phyloP scores from a whole-genome alignment of 805 yeast genomes.

The Metschnikowia gelsemii region DNA sequence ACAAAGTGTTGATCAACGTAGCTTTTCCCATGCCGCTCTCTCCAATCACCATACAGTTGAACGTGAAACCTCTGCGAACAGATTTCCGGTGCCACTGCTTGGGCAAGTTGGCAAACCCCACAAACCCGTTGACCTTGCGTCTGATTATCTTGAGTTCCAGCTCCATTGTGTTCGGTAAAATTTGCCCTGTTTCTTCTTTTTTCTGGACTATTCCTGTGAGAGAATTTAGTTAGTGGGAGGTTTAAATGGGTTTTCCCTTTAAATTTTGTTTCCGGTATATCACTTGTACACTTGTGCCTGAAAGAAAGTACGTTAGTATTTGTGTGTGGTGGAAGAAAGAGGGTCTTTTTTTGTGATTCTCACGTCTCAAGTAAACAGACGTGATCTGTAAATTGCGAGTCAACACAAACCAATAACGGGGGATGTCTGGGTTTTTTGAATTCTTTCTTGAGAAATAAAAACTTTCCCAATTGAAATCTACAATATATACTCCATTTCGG shows the following conservation, averaged over 20 bases:
- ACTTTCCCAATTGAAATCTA: too few relatives aligned
- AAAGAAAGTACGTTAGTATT: too few relatives aligned
- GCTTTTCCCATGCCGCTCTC: slow-evolving; percentile 92
- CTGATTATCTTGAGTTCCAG: slow-evolving; percentile 62
- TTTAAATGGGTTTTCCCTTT: too few relatives aligned
- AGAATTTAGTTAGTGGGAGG: too few relatives aligned
- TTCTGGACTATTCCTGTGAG: too few relatives aligned
- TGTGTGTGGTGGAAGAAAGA: too few relatives aligned
- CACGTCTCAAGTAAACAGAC: too few relatives aligned
- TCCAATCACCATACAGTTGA: slow-evolving; percentile 88
- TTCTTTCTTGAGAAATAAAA: background rate
- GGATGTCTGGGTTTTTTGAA: background rate
- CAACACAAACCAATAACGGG: background rate
- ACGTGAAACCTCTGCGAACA: slow-evolving; percentile 61
- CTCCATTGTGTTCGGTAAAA: slow-evolving; percentile 14
- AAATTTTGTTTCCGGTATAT: too few relatives aligned
- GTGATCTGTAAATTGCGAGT: background rate
- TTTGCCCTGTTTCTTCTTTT: background rate
- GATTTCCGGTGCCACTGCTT: slow-evolving; percentile 98
- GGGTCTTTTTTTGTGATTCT: too few relatives aligned
- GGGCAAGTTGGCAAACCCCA: slow-evolving; percentile 96
- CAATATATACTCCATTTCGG: too few relatives aligned
- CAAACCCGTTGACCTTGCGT: slow-evolving; percentile 86
- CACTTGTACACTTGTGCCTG: too few relatives aligned
- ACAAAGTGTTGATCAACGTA: slow-evolving; percentile 87